These are phyloP conservation scores for Arthrobotrys sphaeroides DNA, from an alignment of 2,329 filamentous ascomycete species.

Conservation along the genomic window DNA sequence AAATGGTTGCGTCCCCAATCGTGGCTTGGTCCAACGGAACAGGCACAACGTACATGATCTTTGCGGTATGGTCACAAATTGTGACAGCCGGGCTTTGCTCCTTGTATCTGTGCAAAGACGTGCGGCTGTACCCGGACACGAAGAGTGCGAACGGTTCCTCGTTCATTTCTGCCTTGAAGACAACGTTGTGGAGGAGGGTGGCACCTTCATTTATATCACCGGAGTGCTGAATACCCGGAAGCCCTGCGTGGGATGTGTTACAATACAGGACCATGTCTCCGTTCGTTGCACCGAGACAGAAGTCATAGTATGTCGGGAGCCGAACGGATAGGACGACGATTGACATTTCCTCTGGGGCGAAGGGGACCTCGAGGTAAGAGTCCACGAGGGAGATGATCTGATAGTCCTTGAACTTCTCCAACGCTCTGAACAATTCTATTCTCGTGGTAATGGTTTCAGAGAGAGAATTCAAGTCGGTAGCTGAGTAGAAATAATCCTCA, in stretches of 20 bases:
- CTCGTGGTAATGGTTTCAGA: constrained; percentile 55
- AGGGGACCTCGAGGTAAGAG: constrained; percentile 55
- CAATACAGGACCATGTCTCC: constrained; percentile 55
- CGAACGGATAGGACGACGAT: constrained; percentile 57
- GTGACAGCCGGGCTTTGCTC: constrained; percentile 41
- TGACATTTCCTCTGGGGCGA: constrained; percentile 51
- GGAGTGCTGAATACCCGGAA: constrained; percentile 56
- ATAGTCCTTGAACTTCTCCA: constrained; percentile 54
- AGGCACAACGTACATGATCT: constrained; percentile 58
- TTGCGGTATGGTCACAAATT: constrained; percentile 36
- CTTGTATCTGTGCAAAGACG: constrained; percentile 36
- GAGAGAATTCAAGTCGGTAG: constrained; percentile 57
- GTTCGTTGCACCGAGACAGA: constrained; percentile 56
- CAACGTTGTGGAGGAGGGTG: constrained; percentile 55
- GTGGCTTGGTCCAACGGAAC: constrained; percentile 58
- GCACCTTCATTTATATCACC: constrained; percentile 55
- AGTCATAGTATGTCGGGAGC: constrained; percentile 58
- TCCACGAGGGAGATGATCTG: constrained; percentile 56
- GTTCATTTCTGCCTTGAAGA: constrained; percentile 35
- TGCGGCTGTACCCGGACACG: constrained; percentile 56
- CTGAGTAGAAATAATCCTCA: constrained; percentile 58
- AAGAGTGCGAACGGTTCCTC: constrained; percentile 56
- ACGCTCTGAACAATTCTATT: constrained; percentile 54
- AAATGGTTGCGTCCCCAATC: constrained; percentile 57
- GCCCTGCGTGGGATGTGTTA: constrained; percentile 40